Base-by-base conservation (phyloP, 768 basidiomycete genomes). In the Rhizopogon rudus region DNA sequence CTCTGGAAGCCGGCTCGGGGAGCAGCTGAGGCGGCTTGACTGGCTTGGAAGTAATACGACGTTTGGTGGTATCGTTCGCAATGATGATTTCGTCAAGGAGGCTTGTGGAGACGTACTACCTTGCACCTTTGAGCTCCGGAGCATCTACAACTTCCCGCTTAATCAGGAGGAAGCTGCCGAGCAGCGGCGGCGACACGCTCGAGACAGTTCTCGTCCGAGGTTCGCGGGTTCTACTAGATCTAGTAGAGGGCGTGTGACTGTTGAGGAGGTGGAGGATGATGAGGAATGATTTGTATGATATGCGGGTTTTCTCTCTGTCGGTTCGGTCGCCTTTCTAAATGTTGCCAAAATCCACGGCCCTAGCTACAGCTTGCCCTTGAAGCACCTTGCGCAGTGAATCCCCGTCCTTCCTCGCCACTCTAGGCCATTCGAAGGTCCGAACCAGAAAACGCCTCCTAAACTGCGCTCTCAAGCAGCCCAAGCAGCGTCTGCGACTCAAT, bases 1-100 rank as follows among this genome's bases (percentile, higher is more conserved):
- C 1, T 88, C 90, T 1, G 90, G 90, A 0, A 89, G 88, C 0
- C 69, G 70, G 41, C 76, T 91, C 3, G 82, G 81, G 7, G 75
- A 79, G 46, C 83, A 83, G 8, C 74, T 91, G 67, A 79, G 81
- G 59, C 72, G 84, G 52, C 70, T 87, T 52, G 90, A 92, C 63
- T 91, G 81, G 73, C 73, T 92, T 33, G 75, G 81, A 6, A 67
- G 72, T 46, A 65, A 79, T 51, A 81, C 81, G 33, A 76, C 80
- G 69, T 91, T 81, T 60, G 88, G 83, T 2, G 90, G 90, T 8
- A 66, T 91, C 25, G 61, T 68, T 53, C 22, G 63, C 16, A 78
- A 82, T 62, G 77, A 81, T 9, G 52, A 64, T 9, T 61, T 74
- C 29, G 74, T 83, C 45, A 68, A 65, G 61, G 73, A 73, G 14